phyloP scores from a whole-genome alignment of 2,329 filamentous ascomycete species.

The Helotiales sp. region DNA sequence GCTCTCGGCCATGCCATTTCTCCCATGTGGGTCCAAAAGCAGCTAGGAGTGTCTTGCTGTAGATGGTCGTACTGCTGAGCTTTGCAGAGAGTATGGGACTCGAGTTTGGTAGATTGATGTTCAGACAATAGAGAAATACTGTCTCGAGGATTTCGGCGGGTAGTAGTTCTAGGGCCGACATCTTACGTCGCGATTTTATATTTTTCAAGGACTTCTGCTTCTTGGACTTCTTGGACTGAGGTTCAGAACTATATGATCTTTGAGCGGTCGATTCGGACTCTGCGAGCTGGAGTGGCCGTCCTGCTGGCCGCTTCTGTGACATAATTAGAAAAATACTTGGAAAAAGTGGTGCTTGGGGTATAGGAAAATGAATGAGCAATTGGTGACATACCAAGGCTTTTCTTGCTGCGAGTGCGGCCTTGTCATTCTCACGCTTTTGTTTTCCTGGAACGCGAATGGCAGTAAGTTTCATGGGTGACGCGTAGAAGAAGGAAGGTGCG shows the following conservation, averaged over 20 bases:
- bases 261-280: not conserved
- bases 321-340: not conserved
- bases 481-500: not conserved
- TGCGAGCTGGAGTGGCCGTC: slow-evolving; percentile 22
- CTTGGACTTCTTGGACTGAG: slow-evolving; percentile 8
- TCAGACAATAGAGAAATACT: slow-evolving; percentile 32
- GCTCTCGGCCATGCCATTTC: slow-evolving; percentile 10
- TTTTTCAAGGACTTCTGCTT: slow-evolving; percentile 25
- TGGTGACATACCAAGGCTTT: slow-evolving; percentile 25
- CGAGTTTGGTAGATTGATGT: slow-evolving; percentile 30
- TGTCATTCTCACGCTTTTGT: slow-evolving; percentile 24
- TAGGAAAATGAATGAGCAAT: not conserved
- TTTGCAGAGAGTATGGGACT: slow-evolving; percentile 33
- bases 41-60: slow-evolving; percentile 24
- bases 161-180: slow-evolving; percentile 32
- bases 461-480: slow-evolving; percentile 28
- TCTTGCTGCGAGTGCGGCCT: slow-evolving; percentile 22
- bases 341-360: too few species aligned
- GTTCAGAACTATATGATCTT: not conserved
- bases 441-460: slow-evolving; percentile 35
- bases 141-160: slow-evolving; percentile 33
- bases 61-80: slow-evolving; percentile 30
- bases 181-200: slow-evolving; percentile 30
- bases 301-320: slow-evolving; percentile 16
- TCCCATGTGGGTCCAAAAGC: slow-evolving; percentile 33